These are phyloP conservation scores for Knoxdaviesia capensis DNA, from an alignment of 2,329 filamentous ascomycete species.

Conservation along the genomic window DNA sequence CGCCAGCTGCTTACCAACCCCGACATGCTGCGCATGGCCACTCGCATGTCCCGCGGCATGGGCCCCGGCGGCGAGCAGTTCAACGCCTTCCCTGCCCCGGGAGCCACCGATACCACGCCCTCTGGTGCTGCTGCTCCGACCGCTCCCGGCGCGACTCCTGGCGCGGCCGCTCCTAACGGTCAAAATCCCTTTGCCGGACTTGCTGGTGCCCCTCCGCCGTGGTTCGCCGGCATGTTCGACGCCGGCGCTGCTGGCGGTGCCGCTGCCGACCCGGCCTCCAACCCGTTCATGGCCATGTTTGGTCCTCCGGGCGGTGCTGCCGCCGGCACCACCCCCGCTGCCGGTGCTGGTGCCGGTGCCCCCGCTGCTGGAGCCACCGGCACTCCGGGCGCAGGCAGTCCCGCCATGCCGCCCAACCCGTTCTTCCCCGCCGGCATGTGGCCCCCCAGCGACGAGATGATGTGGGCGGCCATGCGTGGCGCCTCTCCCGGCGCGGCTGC, in stretches of 20 bases:
- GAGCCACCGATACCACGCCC: conserved; percentile 71
- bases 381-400: not conserved
- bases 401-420: conserved; percentile 2
- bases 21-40: conserved; percentile 60
- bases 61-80: conserved; percentile 15
- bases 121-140: conserved; percentile 8
- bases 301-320: conserved; percentile 1
- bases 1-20: conserved; percentile 88
- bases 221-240: not conserved
- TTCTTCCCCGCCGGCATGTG: not conserved
- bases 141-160: not conserved
- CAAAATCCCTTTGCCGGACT: not conserved
- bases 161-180: not conserved
- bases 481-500: conserved; percentile 14
- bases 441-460: conserved; percentile 1
- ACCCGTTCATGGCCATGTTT: conserved; percentile 18
- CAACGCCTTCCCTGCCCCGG: conserved; percentile 67
- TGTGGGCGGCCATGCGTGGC: conserved; percentile 4
- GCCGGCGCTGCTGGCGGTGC: conserved; percentile 8
- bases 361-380: not conserved
- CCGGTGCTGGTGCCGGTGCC: not conserved
- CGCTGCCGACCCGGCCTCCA: conserved; percentile 10
- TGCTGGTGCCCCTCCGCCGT: not conserved
- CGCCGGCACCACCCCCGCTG: conserved; percentile 1
- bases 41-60: conserved; percentile 49